These are phyloP conservation scores for Eleusine coracana DNA, from an alignment of 176 grass and related monocot genomes.

Conservation along the genomic window DNA sequence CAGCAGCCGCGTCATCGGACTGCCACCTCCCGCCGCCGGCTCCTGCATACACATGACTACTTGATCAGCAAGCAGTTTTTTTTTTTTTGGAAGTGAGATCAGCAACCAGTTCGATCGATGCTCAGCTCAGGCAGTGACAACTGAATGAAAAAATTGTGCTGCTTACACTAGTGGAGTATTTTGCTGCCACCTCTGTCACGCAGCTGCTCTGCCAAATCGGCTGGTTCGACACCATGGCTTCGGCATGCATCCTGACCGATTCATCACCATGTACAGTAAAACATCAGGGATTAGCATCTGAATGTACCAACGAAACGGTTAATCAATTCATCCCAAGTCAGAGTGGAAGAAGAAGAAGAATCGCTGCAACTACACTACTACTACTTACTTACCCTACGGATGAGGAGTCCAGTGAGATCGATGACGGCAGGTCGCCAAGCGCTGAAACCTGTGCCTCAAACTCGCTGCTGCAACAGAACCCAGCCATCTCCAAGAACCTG, in stretches of 20 bases:
- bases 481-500: constrained; percentile 80
- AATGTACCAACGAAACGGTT: neutral
- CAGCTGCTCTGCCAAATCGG: constrained; percentile 66
- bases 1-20: constrained; percentile 57
- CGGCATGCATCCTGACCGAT: constrained; percentile 61
- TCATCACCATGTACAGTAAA: neutral
- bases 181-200: constrained; percentile 30
- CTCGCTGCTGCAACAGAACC: constrained; percentile 73
- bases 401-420: constrained; percentile 67
- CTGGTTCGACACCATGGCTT: constrained; percentile 74
- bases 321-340: neutral
- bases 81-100: no score
- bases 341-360: no score
- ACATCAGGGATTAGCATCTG: neutral
- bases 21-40: neutral
- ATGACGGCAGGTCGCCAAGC: constrained; percentile 55
- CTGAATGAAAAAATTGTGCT: neutral
- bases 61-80: neutral
- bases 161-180: constrained; percentile 19
- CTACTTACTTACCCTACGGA: constrained; percentile 59
- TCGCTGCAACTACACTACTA: neutral
- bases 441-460: constrained; percentile 43
- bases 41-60: constrained; percentile 29
- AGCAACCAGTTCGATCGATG: neutral
- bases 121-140: neutral